phyloP scores from a whole-genome alignment of 73 alveolate genomes.

The Stentor roeselii region DNA sequence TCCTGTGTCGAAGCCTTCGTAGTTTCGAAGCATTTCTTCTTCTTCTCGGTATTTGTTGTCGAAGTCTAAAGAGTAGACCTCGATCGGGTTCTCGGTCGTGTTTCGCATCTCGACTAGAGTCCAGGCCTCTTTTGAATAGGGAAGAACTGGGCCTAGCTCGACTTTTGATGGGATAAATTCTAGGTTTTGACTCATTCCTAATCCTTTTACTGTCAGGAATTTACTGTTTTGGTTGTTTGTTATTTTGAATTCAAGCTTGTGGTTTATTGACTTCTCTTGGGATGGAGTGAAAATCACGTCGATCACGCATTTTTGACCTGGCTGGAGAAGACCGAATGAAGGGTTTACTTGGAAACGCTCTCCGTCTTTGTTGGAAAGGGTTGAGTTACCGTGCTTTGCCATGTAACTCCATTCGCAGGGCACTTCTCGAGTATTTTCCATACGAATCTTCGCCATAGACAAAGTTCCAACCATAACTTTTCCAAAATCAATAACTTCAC shows the following conservation, averaged over 20 bases:
- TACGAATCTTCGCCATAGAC: constrained; percentile 87
- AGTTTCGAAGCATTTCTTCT: constrained; percentile 89
- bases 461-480: constrained; percentile 93
- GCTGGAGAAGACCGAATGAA: constrained; percentile 84
- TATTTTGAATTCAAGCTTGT: constrained; percentile 85
- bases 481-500: constrained; percentile 92
- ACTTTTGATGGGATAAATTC: constrained; percentile 79
- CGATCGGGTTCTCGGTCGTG: constrained; percentile 95
- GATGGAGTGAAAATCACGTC: constrained; percentile 93
- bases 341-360: constrained; percentile 92
- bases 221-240: constrained; percentile 87
- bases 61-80: constrained; percentile 91
- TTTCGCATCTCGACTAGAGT: constrained; percentile 87
- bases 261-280: constrained; percentile 75
- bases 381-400: constrained; percentile 73
- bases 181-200: constrained; percentile 83
- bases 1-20: constrained; percentile 79
- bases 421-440: constrained; percentile 93
- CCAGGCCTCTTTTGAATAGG: constrained; percentile 89
- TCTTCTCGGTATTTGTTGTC: constrained; percentile 91
- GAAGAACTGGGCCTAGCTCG: constrained; percentile 97
- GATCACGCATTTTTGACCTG: constrained; percentile 89
- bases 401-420: constrained; percentile 95
- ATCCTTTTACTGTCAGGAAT: constrained; percentile 88
- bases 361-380: constrained; percentile 72